Evolutionary conservation across 2,329 filamentous ascomycete genomes (phyloP), one percentile per base, ranked within the genome.

Genomic region (Lasiodiplodia sp.): DNA sequence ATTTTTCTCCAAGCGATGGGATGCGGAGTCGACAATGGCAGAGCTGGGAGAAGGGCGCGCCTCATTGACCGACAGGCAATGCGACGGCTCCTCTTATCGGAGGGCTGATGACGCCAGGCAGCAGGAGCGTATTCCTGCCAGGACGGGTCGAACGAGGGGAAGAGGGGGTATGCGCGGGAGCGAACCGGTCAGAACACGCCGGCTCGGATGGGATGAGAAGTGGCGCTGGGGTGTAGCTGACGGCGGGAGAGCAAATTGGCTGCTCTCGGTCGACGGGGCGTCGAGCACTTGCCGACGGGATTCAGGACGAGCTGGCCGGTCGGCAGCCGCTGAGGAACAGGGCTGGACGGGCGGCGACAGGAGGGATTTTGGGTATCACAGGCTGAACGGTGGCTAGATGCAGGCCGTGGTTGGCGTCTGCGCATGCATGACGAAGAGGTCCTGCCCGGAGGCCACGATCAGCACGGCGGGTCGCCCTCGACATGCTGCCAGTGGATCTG

Each of bases 301-400:
- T 37, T 31, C 23, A 16, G 18, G 47, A 34, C 23, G 18, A 28
- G 62, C 37, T 31, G 31, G 47, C 25, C 8, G 62, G 47, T 11
- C 51, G 63, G 63, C 52, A 66, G 63, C 51, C 51, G 63, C 37
- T 44, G 38, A 51, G 47, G 66, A 68, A 37, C 53, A 23, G 44
- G n/a, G 47, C 38, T 66, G 65, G 65, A 37, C 37, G 47, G 55
- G 47, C 56, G 66, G 66, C 66, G 55, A 62, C 40, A 21, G 37
- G 66, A 44, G 65, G 4, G 56, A 52, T 31, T 67, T 52, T 49
- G 55, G 55, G 66, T 68, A 63, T 68, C 55, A 68, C 66, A 68
- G 66, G 66, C 66, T 56, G 57, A 28, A 34, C 37, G 53, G 65
- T 67, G 53, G 65, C 65, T 40, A 67, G 37, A 67, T 62, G 57